Evolutionary conservation across 805 yeast species (phyloP), one percentile per base, ranked within the genome.

Genomic region (Wickerhamomyces silvicola): DNA sequence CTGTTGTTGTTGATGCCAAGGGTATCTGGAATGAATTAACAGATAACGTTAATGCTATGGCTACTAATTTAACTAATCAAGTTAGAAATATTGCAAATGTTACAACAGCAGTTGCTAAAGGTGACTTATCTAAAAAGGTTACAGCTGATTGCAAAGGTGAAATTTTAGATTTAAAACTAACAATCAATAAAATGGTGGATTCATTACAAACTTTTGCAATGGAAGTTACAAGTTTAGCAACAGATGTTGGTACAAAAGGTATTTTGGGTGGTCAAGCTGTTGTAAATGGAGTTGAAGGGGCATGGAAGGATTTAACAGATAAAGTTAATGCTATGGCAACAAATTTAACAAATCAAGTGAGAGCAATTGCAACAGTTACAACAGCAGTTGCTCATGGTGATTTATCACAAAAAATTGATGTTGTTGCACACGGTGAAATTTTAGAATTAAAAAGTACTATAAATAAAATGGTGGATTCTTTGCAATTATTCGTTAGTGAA

Each of bases 321-420:
- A 85, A 85, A 56, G 95, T 85, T 41, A 85, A 85, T 54, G 84
- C 92, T 22, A 85, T 85, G 95, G 95, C 95, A 31, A 75, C 90
- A 10, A 85, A 85, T 56, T 70, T 85, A 54, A 85, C 95, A 0
- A 80, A 90, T 6, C 95, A 85, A 62, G 95, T 85, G 50, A 72
- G 95, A 33, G 94, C 84, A 48, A 81, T 84, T 22, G 94, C 94
- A 13, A 81, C 83, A 22, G 94, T 85, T 14, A 88, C 85, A 13
- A 80, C 82, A 24, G 83, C 90, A 9, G 94, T 84, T n/a, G 92
- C 94, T 9, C 80, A 76, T 72, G 95, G 95, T 30, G 94, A 84
- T 51, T 64, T 84, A 46, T 75, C 86, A 18, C 82, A 83, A 48
- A 83, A 84, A 50, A 84, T 85, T 51, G 82, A 82, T 54, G 94